phyloP scores from a whole-genome alignment of 2,329 filamentous ascomycete genomes.

The Aaosphaeria arxii region DNA sequence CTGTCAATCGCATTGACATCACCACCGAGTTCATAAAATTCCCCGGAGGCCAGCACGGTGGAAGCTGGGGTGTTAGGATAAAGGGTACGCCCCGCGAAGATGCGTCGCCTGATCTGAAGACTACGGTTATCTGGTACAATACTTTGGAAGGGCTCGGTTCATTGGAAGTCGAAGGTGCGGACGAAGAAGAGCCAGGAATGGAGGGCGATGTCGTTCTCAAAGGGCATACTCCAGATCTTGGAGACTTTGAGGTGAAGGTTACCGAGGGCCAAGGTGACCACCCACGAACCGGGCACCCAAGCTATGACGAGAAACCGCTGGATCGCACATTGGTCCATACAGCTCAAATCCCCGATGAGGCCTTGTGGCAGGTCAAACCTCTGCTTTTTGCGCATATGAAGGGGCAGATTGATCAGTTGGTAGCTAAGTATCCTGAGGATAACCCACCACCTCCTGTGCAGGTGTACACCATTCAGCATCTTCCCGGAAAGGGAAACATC shows the following conservation, averaged over 20 bases:
- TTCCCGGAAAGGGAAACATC: slow-evolving; percentile 69
- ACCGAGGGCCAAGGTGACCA: slow-evolving; percentile 67
- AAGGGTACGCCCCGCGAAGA: slow-evolving; percentile 75
- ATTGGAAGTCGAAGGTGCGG: slow-evolving; percentile 59
- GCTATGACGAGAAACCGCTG: slow-evolving; percentile 66
- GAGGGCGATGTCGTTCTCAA: slow-evolving; percentile 64
- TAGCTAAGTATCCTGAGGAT: slow-evolving; percentile 56
- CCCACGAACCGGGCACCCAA: slow-evolving; percentile 58
- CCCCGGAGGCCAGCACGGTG: slow-evolving; percentile 78
- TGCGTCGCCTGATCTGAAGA: slow-evolving; percentile 64
- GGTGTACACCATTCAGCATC: slow-evolving; percentile 74
- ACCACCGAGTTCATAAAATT: slow-evolving; percentile 94
- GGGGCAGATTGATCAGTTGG: slow-evolving; percentile 57
- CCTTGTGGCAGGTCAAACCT: slow-evolving; percentile 80
- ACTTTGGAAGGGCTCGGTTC: slow-evolving; percentile 73
- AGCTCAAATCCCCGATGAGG: slow-evolving; percentile 61
- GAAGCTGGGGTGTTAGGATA: slow-evolving; percentile 88
- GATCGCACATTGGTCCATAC: slow-evolving; percentile 76
- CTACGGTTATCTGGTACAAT: slow-evolving; percentile 77
- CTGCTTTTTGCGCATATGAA: slow-evolving; percentile 64
- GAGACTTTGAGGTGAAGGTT: slow-evolving; percentile 74
- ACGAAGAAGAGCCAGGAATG: slow-evolving; percentile 45
- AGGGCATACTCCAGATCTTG: slow-evolving; percentile 69
- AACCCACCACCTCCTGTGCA: slow-evolving; percentile 79
- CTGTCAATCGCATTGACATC: slow-evolving; percentile 82